Evolutionary conservation across 1,284 basidiomycete species (phyloP).

Genomic region (Stygiomarasmius scandens): DNA sequence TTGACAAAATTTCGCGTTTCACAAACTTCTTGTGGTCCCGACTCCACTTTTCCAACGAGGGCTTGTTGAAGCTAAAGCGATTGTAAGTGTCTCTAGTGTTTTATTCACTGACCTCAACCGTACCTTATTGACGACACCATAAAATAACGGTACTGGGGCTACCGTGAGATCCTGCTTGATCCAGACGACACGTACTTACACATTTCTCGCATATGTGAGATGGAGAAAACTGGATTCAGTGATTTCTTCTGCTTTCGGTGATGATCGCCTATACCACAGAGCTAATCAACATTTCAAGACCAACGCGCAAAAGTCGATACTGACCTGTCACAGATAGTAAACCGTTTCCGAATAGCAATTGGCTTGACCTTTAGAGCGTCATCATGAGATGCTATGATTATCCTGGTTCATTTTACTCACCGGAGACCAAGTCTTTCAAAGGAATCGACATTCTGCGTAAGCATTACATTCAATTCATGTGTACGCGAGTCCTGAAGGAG

Average conservation of each 20-base stretch:
- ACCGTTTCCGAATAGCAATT: not conserved
- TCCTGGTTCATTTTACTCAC: too few species aligned
- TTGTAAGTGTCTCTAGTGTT: not conserved
- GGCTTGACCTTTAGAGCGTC: too few species aligned
- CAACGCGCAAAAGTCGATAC: not conserved
- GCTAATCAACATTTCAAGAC: not conserved
- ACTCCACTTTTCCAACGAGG: not conserved
- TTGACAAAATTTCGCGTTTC: too few species aligned
- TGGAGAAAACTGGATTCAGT: slow-evolving; percentile 40
- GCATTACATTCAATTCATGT: too few species aligned
- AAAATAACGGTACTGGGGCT: not conserved
- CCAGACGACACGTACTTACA: too few species aligned
- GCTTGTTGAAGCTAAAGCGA: not conserved
- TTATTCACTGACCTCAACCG: not conserved
- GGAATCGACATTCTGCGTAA: too few species aligned
- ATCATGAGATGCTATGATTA: too few species aligned
- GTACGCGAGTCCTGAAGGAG: too few species aligned
- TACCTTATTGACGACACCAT: slow-evolving; percentile 4
- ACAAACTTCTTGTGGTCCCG: not conserved
- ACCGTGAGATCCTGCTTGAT: too few species aligned
- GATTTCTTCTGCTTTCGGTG: slow-evolving; percentile 38
- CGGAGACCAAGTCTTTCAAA: too few species aligned
- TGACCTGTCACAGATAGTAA: not conserved
- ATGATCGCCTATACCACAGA: slow-evolving; percentile 29
- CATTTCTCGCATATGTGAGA: slow-evolving; percentile 34